Evolutionary conservation across 495 filamentous ascomycete species (phyloP).

Genomic region (Xylaria cubensis): DNA sequence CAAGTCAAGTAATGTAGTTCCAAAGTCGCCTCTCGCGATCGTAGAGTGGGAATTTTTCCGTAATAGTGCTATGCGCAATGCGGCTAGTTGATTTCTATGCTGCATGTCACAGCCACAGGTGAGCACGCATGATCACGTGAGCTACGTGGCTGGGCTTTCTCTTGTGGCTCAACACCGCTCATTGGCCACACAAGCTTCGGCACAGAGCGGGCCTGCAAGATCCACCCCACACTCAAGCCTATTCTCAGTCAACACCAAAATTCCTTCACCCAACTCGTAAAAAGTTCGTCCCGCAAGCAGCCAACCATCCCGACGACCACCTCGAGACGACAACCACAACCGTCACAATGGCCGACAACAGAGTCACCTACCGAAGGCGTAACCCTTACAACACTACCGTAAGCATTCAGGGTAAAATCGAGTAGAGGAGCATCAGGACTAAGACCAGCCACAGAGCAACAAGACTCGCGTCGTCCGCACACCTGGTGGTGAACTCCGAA

Average conservation of each 20-base stretch:
- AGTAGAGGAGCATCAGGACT: conserved; percentile 66
- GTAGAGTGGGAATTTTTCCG: conserved; percentile 30
- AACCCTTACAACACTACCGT: conserved; percentile 75
- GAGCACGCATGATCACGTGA: conserved; percentile 26
- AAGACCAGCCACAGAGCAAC: conserved; percentile 87
- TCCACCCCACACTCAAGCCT: conserved; percentile 40
- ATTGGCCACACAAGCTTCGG: conserved; percentile 32
- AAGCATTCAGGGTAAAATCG: background rate
- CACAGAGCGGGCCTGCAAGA: conserved; percentile 35
- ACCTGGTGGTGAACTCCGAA: conserved; percentile 89
- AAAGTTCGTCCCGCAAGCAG: conserved; percentile 47
- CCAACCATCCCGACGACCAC: conserved; percentile 44
- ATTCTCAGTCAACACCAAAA: conserved; percentile 47
- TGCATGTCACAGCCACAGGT: conserved; percentile 3
- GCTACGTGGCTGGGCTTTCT: background rate
- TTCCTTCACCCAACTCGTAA: conserved; percentile 50
- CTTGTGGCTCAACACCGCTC: conserved; percentile 29
- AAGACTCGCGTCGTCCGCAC: conserved; percentile 96
- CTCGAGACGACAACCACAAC: conserved; percentile 57
- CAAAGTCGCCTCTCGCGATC: conserved; percentile 28
- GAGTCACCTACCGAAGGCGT: conserved; percentile 77
- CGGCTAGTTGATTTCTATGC: background rate
- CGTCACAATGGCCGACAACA: conserved; percentile 65
- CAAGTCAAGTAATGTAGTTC: conserved; percentile 2
- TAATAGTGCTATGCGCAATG: conserved; percentile 14